Evolutionary conservation across 208 protist species (phyloP).

Genomic region (Trichomonas vaginalis): DNA sequence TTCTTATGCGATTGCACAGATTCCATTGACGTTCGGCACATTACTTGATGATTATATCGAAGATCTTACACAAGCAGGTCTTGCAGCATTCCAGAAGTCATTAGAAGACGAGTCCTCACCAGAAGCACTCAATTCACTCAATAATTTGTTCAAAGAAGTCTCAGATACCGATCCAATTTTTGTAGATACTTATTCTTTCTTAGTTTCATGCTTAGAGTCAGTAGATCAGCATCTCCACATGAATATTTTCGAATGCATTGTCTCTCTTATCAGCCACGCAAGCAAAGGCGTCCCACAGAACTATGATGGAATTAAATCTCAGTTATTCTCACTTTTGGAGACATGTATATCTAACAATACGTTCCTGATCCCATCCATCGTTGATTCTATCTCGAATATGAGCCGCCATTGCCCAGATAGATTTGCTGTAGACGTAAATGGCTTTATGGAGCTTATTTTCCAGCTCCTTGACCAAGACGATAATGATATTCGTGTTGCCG

Average conservation of each 20-base stretch:
- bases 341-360: not conserved
- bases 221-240: not conserved
- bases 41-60: not conserved
- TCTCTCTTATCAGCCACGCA: not conserved
- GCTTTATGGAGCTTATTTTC: not conserved
- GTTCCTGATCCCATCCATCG: not conserved
- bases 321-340: not conserved
- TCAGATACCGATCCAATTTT: not conserved
- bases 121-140: not conserved
- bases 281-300: not conserved
- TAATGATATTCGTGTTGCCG: not conserved
- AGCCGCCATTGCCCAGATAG: not conserved
- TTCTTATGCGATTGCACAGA: not conserved
- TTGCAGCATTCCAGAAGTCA: not conserved
- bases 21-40: not conserved
- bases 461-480: not conserved
- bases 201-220: not conserved
- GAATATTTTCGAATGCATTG: not conserved
- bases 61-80: not conserved
- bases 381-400: not conserved
- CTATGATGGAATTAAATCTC: not conserved
- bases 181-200: not conserved
- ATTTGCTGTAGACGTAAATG: not conserved
- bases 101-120: not conserved
- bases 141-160: not conserved